Evolutionary conservation across 2,329 filamentous ascomycete species (phyloP).

Genomic region (Penicillium sp.): DNA sequence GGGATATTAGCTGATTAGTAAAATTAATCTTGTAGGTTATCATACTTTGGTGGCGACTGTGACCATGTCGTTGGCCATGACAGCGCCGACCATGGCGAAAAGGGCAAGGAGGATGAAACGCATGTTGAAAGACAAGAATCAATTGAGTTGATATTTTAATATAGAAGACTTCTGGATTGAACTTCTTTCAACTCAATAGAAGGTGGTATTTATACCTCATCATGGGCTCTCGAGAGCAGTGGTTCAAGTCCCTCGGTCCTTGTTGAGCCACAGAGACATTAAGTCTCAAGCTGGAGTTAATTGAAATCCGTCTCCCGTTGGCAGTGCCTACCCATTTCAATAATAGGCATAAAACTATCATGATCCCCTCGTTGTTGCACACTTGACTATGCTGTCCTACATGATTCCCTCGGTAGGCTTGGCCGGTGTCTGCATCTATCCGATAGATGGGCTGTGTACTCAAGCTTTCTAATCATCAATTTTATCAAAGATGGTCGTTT

Average conservation of each 20-base stretch:
- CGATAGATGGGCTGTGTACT: not conserved
- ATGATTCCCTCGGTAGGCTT: not conserved
- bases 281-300: not conserved
- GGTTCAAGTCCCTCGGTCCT: not conserved
- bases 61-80: not conserved
- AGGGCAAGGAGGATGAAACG: not conserved
- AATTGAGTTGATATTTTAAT: not conserved
- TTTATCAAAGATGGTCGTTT: not conserved
- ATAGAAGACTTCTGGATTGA: not conserved
- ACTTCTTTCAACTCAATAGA: not conserved
- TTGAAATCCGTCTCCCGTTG: not conserved
- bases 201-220: not conserved
- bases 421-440: not conserved
- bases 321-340: not conserved
- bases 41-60: not conserved
- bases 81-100: not conserved
- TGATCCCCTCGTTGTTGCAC: not conserved
- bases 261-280: not conserved
- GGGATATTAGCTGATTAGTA: not conserved
- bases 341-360: not conserved
- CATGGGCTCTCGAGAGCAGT: not conserved
- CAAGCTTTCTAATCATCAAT: too few species aligned
- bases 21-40: not conserved
- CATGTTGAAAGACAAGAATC: not conserved
- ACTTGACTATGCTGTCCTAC: not conserved